phyloP scores from a whole-genome alignment of 129 eudicot genomes.

The Flaveria sonorensis region DNA sequence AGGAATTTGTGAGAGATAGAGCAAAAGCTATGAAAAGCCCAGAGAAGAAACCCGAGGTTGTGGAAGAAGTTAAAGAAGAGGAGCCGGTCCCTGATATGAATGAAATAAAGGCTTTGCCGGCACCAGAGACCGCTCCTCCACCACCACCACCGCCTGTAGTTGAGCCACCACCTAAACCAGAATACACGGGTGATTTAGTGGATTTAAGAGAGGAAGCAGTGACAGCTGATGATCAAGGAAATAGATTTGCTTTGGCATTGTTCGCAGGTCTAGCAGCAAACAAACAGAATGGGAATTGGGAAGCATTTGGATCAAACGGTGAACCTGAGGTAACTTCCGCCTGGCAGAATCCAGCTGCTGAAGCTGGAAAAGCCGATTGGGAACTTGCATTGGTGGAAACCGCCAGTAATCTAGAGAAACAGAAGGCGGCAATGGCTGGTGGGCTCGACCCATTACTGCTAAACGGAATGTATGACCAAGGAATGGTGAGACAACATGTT shows the following conservation, averaged over 20 bases:
- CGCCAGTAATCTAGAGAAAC: conserved; percentile 63
- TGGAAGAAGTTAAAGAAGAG: conserved; percentile 45
- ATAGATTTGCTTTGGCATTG: conserved; percentile 71
- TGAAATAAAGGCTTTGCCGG: conserved; percentile 79
- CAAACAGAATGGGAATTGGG: conserved; percentile 59
- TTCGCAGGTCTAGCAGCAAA: conserved; percentile 64
- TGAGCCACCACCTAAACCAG: conserved; percentile 52
- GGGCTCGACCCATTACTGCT: conserved; percentile 76
- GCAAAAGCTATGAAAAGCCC: conserved; percentile 71
- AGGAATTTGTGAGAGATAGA: conserved; percentile 84
- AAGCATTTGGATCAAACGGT: conserved; percentile 57
- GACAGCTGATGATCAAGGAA: conserved; percentile 80
- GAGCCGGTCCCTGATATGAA: conserved; percentile 77
- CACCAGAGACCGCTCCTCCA: conserved; percentile 56
- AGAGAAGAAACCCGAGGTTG: conserved; percentile 53
- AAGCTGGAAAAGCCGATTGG: conserved; percentile 86
- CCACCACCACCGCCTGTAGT: conserved; percentile 58
- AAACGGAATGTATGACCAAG: conserved; percentile 89
- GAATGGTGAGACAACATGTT: conserved; percentile 73
- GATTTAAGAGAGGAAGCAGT: conserved; percentile 66
- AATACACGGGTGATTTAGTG: conserved; percentile 53
- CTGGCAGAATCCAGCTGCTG: conserved; percentile 88
- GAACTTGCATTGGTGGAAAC: conserved; percentile 85
- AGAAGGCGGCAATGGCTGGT: conserved; percentile 71
- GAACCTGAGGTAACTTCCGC: conserved; percentile 73